A percentile compares a stretch with the other conserved stretches of the same genome.
Evolutionary conservation across 2,329 filamentous ascomycete species (phyloP).

Genomic region (Penicillium sp.): DNA sequence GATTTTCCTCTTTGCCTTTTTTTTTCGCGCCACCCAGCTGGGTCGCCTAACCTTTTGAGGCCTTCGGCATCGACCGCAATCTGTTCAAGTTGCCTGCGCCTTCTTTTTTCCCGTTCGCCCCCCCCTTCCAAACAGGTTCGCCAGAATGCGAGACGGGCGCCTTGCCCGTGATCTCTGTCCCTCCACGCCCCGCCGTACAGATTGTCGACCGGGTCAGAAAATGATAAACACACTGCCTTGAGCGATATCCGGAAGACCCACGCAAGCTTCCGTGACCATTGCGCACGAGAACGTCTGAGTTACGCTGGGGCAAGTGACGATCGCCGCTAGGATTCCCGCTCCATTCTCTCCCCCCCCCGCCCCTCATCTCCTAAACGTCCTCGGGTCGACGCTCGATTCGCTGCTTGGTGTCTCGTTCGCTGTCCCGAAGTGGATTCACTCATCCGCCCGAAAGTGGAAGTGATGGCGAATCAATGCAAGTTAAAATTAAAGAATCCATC

Average conservation of each 20-base stretch:
- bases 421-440: slow-evolving; percentile 9
- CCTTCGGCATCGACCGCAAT: slow-evolving; percentile 5
- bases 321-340: slow-evolving; percentile 35
- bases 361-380: background rate
- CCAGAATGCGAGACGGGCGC: too few relatives aligned
- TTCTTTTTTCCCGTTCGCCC: slow-evolving; percentile 3
- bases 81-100: slow-evolving; percentile 7
- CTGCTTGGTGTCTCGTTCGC: slow-evolving; percentile 3
- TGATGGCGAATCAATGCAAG: slow-evolving; percentile 9
- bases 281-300: slow-evolving; percentile 5
- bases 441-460: slow-evolving; percentile 1
- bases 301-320: slow-evolving; percentile 21
- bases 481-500: slow-evolving; percentile 22
- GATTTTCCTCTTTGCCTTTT: too few relatives aligned
- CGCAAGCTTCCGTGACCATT: slow-evolving; percentile 22
- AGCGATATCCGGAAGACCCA: slow-evolving; percentile 17
- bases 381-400: slow-evolving; percentile 4
- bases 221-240: too few relatives aligned
- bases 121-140: too few relatives aligned
- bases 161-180: too few relatives aligned
- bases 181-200: too few relatives aligned
- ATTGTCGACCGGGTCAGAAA: too few relatives aligned
- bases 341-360: background rate
- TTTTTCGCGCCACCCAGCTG: slow-evolving; percentile 8
- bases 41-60: slow-evolving; percentile 13